Percentiles rank a stretch among this genome's conserved stretches.
Conservation (phyloP, 192 early-diverging fungal genomes). For the Borealophlyctis nickersoniae region DNA sequence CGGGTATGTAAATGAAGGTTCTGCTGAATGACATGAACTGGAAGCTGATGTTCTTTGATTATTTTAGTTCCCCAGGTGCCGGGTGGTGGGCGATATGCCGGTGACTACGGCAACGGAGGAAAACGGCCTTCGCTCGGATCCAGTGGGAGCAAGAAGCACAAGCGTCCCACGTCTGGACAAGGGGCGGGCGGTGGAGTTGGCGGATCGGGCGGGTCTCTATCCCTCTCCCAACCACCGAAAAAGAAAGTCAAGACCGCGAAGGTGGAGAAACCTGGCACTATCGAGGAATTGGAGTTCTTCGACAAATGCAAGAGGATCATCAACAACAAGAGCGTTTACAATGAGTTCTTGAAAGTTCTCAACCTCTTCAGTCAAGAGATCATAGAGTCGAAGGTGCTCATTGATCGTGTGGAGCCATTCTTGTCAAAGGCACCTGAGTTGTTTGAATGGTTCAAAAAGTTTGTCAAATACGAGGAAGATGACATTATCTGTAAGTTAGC, state of each 20-base stretch:
- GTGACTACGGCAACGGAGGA: neutral
- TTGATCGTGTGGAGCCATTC: conserved; percentile 84
- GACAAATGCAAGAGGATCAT: conserved; percentile 86
- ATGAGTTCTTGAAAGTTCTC: conserved; percentile 94
- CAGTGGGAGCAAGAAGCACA: conserved; percentile 28
- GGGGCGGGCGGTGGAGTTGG: neutral
- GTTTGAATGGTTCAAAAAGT: conserved; percentile 92
- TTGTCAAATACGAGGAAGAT: conserved; percentile 78
- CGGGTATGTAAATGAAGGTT: conserved; percentile 13
- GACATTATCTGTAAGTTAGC: conserved; percentile 54
- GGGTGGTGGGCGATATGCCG: neutral
- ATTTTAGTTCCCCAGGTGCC: neutral
- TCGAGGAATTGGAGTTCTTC: conserved; percentile 91
- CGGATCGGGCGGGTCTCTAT: conserved; percentile 11
- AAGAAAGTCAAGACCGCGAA: conserved; percentile 29
- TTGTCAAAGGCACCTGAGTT: conserved; percentile 78
- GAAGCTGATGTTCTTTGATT: too few species aligned
- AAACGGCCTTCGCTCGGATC: neutral
- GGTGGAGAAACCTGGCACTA: conserved; percentile 20
- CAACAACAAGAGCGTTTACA: conserved; percentile 82
- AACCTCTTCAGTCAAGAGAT: conserved; percentile 94
- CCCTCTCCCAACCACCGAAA: conserved; percentile 24
- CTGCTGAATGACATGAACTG: too few species aligned
- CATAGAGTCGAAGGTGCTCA: conserved; percentile 75
- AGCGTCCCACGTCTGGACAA: conserved; percentile 19